phyloP scores from a whole-genome alignment of 2,329 filamentous ascomycete genomes.

The Diaporthe caulivora region DNA sequence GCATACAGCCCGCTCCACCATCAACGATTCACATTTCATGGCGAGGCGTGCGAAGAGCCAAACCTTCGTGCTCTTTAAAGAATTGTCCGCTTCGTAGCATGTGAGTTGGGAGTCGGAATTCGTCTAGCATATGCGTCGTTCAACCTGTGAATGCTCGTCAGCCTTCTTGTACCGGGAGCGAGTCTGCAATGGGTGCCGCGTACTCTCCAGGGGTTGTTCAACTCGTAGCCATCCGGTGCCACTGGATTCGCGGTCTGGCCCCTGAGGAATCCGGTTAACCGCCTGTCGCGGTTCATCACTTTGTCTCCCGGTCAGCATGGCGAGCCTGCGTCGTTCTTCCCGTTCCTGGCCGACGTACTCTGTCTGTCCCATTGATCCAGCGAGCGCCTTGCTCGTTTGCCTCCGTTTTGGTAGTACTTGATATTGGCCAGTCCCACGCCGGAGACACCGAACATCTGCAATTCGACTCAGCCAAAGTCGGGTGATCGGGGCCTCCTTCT shows the following conservation, averaged over 20 bases:
- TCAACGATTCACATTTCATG: background rate
- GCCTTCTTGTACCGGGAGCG: background rate
- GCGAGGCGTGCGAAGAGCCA: background rate
- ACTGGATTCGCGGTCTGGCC: conserved; percentile 68
- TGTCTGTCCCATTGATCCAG: conserved; percentile 74
- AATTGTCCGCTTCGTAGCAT: background rate
- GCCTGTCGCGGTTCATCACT: conserved; percentile 76
- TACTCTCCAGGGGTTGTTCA: conserved; percentile 76
- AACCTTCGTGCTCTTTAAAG: background rate
- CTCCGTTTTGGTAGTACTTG: conserved; percentile 69
- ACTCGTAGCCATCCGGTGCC: conserved; percentile 71
- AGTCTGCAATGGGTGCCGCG: conserved; percentile 41
- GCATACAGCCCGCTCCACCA: background rate
- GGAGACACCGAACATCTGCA: conserved; percentile 73
- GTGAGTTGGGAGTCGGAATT: background rate
- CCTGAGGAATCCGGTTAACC: conserved; percentile 70
- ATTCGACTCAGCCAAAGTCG: conserved; percentile 29
- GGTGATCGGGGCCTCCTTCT: conserved; percentile 26
- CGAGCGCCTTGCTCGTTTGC: conserved; percentile 71
- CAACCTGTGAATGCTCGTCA: conserved; percentile 55
- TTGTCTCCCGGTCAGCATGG: conserved; percentile 48
- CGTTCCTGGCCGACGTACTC: conserved; percentile 56
- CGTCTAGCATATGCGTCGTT: conserved; percentile 63
- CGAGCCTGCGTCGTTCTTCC: background rate
- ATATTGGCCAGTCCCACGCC: conserved; percentile 70